Evolutionary conservation across 129 eudicot genomes (phyloP).

Genomic region (Arctium lappa): DNA sequence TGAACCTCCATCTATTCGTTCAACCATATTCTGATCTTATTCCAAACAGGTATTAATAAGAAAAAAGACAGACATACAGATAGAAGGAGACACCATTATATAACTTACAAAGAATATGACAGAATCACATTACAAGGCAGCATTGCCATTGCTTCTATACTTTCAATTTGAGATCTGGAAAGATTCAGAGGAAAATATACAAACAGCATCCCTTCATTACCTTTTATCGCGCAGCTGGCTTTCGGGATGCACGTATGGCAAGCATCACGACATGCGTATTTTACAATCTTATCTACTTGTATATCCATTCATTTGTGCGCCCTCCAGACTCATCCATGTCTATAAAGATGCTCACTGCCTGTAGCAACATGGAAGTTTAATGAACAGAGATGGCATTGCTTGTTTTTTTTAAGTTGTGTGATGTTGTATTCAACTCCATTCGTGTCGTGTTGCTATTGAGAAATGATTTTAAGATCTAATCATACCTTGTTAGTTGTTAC

Average conservation of each 20-base stretch:
- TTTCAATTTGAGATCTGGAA: slow-evolving; percentile 14
- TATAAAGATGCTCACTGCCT: slow-evolving; percentile 98
- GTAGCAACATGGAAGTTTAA: slow-evolving; percentile 16
- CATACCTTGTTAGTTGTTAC: background rate
- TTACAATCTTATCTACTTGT: slow-evolving; percentile 52
- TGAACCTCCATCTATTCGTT: too few relatives aligned
- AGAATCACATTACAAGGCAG: slow-evolving; percentile 29
- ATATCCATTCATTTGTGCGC: slow-evolving; percentile 97
- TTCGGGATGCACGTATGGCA: background rate
- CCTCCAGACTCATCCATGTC: slow-evolving; percentile 98
- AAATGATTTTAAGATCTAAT: background rate
- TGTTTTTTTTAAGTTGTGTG: background rate
- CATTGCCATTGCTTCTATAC: slow-evolving; percentile 22
- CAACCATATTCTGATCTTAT: background rate
- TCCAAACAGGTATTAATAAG: background rate
- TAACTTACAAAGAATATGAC: slow-evolving; percentile 31
- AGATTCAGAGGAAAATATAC: slow-evolving; percentile 25
- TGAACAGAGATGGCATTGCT: background rate
- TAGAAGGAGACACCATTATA: background rate
- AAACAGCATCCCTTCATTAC: slow-evolving; percentile 13
- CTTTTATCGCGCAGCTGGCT: slow-evolving; percentile 1
- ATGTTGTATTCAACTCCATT: background rate
- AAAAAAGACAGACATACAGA: background rate
- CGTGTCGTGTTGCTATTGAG: background rate
- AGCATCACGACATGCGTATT: slow-evolving; percentile 9